phyloP scores from a whole-genome alignment of 2,329 filamentous ascomycete genomes.

The Cordyceps cicadae region DNA sequence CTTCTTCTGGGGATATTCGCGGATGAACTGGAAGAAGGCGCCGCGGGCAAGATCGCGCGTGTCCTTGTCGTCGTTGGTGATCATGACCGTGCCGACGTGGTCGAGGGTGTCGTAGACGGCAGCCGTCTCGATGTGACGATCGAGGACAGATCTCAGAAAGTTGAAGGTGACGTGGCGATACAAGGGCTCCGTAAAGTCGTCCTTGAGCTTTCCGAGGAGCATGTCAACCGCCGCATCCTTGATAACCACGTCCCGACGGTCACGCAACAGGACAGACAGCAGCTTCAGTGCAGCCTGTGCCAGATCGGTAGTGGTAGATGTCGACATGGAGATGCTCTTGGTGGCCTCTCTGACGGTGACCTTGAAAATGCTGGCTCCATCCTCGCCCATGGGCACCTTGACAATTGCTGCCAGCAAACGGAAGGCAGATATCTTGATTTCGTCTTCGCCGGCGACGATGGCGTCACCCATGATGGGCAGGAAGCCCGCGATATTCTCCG shows the following conservation, averaged over 20 bases:
- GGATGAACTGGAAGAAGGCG: constrained; percentile 87
- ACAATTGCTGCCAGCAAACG: constrained; percentile 77
- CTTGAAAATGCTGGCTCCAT: constrained; percentile 55
- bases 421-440: constrained; percentile 83
- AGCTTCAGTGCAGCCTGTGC: constrained; percentile 85
- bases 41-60: constrained; percentile 82
- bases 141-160: constrained; percentile 80
- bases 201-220: constrained; percentile 70
- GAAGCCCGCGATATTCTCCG: constrained; percentile 74
- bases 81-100: constrained; percentile 83
- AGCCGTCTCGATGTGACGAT: constrained; percentile 75
- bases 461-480: constrained; percentile 84
- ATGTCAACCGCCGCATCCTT: constrained; percentile 77
- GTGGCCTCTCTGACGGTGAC: constrained; percentile 81
- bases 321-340: constrained; percentile 67
- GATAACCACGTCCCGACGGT: constrained; percentile 65
- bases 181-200: constrained; percentile 86
- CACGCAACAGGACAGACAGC: constrained; percentile 73
- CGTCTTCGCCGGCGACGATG: constrained; percentile 75
- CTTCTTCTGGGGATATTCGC: constrained; percentile 89
- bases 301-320: constrained; percentile 72
- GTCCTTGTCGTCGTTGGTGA: constrained; percentile 85
- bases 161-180: constrained; percentile 91
- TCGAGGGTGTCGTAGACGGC: constrained; percentile 88
- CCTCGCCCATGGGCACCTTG: constrained; percentile 73